Evolutionary conservation across 2,329 filamentous ascomycete species (phyloP).

Genomic region (Madurella mycetomatis): DNA sequence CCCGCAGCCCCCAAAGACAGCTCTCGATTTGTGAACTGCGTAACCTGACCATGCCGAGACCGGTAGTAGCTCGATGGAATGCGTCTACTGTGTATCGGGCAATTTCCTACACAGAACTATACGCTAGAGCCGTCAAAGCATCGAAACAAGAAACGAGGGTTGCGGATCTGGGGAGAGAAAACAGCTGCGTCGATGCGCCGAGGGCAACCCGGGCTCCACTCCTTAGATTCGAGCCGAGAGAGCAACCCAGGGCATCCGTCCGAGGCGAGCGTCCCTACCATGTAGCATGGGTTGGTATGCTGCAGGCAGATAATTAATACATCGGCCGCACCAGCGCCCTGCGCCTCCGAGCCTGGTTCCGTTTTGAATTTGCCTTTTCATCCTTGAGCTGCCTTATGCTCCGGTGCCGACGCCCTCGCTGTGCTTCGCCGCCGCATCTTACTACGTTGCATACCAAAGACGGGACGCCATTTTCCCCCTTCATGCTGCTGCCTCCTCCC

Average conservation of each 20-base stretch:
- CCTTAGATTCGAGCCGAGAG: neutral
- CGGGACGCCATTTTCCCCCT: neutral
- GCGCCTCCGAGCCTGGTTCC: neutral
- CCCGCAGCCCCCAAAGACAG: neutral
- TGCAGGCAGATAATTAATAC: slow-evolving; percentile 13
- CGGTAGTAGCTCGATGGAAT: neutral
- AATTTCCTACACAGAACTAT: neutral
- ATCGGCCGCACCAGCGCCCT: slow-evolving; percentile 8
- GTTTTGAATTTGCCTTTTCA: neutral
- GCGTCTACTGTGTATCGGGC: neutral
- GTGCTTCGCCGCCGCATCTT: neutral
- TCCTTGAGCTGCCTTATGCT: neutral
- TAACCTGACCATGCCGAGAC: neutral
- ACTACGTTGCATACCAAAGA: neutral
- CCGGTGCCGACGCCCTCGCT: neutral
- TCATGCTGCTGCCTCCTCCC: neutral
- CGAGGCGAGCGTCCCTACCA: neutral
- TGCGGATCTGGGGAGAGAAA: slow-evolving; percentile 1
- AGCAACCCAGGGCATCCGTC: neutral
- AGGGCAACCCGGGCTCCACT: slow-evolving; percentile 1
- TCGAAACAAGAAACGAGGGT: neutral
- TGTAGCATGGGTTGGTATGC: slow-evolving; percentile 1
- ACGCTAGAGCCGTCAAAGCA: neutral
- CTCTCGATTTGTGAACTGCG: neutral
- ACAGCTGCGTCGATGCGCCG: neutral